Conservation (phyloP, 164 flowering plant species). For the Nymphaea thermarum region DNA sequence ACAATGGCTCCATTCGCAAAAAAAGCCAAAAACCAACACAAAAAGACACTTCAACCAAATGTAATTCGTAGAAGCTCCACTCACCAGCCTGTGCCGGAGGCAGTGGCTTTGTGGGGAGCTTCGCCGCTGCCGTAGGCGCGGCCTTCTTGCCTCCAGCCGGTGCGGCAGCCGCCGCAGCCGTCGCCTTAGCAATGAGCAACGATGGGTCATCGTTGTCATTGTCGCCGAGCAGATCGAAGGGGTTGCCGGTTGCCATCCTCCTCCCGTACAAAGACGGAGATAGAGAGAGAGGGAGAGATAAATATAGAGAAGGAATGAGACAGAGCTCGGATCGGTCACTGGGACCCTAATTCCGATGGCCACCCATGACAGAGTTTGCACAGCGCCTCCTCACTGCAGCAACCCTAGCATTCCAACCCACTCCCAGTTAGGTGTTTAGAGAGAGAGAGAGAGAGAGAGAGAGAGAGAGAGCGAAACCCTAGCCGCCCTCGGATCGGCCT, state of each 20-base stretch:
- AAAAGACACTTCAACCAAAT: background rate
- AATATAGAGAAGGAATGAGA: background rate
- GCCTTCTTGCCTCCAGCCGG: constrained; percentile 13
- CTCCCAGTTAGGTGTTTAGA: background rate
- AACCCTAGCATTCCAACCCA: too few species aligned
- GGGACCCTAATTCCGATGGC: background rate
- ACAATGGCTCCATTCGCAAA: too few species aligned
- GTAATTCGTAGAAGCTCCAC: background rate
- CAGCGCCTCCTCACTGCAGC: too few species aligned
- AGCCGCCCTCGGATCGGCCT: background rate
- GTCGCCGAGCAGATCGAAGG: constrained; percentile 67
- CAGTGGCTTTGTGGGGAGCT: constrained; percentile 52
- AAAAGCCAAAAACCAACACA: background rate
- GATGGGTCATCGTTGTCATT: constrained; percentile 67
- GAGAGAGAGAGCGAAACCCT: background rate
- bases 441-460: background rate
- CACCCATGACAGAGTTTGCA: too few species aligned
- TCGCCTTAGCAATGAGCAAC: constrained; percentile 37
- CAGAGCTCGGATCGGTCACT: background rate
- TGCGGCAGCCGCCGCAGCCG: too few species aligned
- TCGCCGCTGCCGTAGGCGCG: constrained; percentile 12
- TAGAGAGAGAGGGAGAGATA: background rate
- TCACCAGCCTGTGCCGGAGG: constrained; percentile 84
- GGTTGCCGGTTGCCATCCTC: constrained; percentile 25
- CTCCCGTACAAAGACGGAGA: background rate